phyloP scores from a whole-genome alignment of 495 filamentous ascomycete genomes.

The Lindgomyces ingoldianus region DNA sequence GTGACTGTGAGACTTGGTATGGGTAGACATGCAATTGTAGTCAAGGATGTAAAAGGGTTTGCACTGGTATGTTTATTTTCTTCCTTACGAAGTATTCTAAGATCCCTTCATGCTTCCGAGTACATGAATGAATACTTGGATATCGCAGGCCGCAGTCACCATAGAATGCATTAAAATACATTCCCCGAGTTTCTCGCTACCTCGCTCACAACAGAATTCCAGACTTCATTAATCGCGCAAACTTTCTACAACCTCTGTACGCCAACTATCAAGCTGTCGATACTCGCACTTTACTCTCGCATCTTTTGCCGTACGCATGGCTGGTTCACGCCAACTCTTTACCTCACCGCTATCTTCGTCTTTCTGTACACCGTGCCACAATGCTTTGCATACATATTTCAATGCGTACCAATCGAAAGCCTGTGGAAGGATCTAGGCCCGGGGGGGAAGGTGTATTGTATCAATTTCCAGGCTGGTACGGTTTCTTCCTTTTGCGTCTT shows the following conservation, averaged over 20 bases:
- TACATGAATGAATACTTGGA: no score
- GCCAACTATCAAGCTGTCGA: conserved; percentile 15
- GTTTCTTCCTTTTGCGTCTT: not conserved
- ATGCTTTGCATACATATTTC: conserved; percentile 34
- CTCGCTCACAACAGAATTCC: not conserved
- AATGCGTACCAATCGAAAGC: conserved; percentile 35
- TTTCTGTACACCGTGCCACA: conserved; percentile 32
- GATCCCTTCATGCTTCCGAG: no score
- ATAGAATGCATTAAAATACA: no score
- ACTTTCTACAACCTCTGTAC: conserved; percentile 25
- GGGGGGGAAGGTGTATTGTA: conserved; percentile 1
- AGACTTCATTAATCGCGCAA: conserved; percentile 12
- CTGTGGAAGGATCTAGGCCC: conserved; percentile 24
- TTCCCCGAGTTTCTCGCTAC: not conserved
- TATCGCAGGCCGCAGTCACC: no score
- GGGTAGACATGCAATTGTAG: conserved; percentile 9
- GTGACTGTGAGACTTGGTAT: not conserved
- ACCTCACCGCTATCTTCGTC: conserved; percentile 30
- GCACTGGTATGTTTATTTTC: conserved; percentile 4
- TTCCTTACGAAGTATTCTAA: no score
- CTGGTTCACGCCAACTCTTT: conserved; percentile 26
- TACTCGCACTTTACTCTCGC: conserved; percentile 14
- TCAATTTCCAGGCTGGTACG: conserved; percentile 26
- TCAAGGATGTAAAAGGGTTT: conserved; percentile 4
- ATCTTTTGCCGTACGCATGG: conserved; percentile 8